Percentiles rank a stretch among this genome's conserved stretches.
These are phyloP conservation scores for Lasiosphaeria ovina DNA, from an alignment of 495 filamentous ascomycete genomes.

Conservation along the genomic window DNA sequence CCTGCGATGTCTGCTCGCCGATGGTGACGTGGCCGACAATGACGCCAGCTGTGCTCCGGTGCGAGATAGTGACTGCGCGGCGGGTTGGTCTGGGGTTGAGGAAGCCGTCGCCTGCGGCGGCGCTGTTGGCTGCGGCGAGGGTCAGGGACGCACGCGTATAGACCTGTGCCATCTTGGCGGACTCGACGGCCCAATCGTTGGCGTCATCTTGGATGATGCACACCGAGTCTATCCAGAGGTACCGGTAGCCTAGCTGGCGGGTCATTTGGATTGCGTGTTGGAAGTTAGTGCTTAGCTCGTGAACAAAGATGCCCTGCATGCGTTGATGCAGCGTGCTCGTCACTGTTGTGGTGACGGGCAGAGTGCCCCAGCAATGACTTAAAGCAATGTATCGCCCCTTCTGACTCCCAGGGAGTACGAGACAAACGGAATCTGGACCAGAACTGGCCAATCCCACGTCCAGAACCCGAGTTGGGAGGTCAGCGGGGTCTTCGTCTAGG, in stretches of 20 bases:
- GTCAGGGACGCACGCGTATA: constrained; percentile 3
- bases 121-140: constrained; percentile 7
- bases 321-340: not conserved
- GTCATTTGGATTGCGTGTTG: constrained; percentile 22
- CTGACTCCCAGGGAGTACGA: not conserved
- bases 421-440: not conserved
- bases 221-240: constrained; percentile 36
- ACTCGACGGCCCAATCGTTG: constrained; percentile 13
- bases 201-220: constrained; percentile 26
- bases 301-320: not conserved
- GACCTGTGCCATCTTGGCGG: constrained; percentile 9
- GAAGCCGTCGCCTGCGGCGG: constrained; percentile 1
- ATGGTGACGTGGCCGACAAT: constrained; percentile 1
- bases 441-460: not conserved
- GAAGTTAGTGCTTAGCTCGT: constrained; percentile 17
- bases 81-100: constrained; percentile 1
- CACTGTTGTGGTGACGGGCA: not conserved
- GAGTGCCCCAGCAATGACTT: constrained; percentile 8
- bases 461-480: constrained; percentile 2
- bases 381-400: constrained; percentile 4
- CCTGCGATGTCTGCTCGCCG: not conserved
- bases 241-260: constrained; percentile 21
- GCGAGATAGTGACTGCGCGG: constrained; percentile 2
- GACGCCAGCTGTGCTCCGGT: not conserved
- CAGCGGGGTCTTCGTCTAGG: constrained; percentile 7